Conservation (phyloP, 805 yeast species). For the Candida yuanshanica region DNA sequence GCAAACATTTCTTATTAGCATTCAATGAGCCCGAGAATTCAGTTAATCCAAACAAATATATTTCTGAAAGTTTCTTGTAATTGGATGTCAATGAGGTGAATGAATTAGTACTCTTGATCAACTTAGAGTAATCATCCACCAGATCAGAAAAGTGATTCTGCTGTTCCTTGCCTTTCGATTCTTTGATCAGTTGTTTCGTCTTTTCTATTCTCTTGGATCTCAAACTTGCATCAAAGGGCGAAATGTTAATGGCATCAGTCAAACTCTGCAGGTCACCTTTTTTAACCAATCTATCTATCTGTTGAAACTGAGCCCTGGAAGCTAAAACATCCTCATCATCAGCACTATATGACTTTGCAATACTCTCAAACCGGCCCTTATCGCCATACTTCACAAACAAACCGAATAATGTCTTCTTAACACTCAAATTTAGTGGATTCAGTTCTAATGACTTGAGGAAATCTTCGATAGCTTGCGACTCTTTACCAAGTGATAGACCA, state of each 20-base stretch:
- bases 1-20: slow-evolving; percentile 61
- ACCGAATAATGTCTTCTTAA: slow-evolving; percentile 43
- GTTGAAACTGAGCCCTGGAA: slow-evolving; percentile 14
- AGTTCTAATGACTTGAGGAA: slow-evolving; percentile 42
- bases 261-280: slow-evolving; percentile 28
- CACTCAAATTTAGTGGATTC: slow-evolving; percentile 37
- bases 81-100: slow-evolving; percentile 23
- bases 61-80: slow-evolving; percentile 26
- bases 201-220: slow-evolving; percentile 27
- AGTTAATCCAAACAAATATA: slow-evolving; percentile 46
- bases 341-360: background rate
- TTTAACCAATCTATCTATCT: slow-evolving; percentile 16
- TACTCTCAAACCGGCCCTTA: slow-evolving; percentile 29
- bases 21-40: slow-evolving; percentile 47
- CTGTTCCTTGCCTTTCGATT: slow-evolving; percentile 15
- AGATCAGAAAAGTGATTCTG: slow-evolving; percentile 14
- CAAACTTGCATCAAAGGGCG: slow-evolving; percentile 38
- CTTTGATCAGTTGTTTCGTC: slow-evolving; percentile 21
- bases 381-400: slow-evolving; percentile 49
- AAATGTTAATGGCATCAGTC: slow-evolving; percentile 29
- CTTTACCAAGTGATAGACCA: slow-evolving; percentile 51
- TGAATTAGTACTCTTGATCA: slow-evolving; percentile 16
- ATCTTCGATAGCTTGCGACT: slow-evolving; percentile 44
- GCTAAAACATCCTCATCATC: slow-evolving; percentile 15
- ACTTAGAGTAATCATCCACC: slow-evolving; percentile 23